Percentiles rank a stretch among this genome's conserved stretches.
These are phyloP conservation scores for Tetragonia tetragonoides DNA, from an alignment of 148 eudicot species.

Conservation along the genomic window DNA sequence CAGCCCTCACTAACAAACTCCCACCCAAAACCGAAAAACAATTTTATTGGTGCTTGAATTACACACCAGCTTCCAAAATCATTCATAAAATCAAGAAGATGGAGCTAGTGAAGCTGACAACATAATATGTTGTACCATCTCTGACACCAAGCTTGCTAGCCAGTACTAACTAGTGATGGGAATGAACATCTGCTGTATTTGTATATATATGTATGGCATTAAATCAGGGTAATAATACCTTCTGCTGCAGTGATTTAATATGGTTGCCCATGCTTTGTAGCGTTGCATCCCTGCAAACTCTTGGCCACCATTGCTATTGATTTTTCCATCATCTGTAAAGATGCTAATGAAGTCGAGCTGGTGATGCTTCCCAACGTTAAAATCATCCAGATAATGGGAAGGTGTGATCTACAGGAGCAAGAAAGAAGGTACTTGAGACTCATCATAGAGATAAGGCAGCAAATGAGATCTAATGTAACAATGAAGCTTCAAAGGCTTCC, in stretches of 20 bases:
- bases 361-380: constrained; percentile 90
- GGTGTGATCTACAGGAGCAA: constrained; percentile 78
- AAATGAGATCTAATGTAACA: background rate
- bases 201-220: background rate
- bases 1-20: no score
- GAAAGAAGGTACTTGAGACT: background rate
- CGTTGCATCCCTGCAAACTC: constrained; percentile 82
- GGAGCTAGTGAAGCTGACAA: background rate
- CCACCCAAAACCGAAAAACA: no score
- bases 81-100: background rate
- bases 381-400: constrained; percentile 96
- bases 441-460: background rate
- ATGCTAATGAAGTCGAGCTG: constrained; percentile 76
- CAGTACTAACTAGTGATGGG: background rate
- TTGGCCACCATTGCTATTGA: constrained; percentile 75
- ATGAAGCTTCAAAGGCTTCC: background rate
- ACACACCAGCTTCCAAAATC: background rate
- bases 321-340: constrained; percentile 88
- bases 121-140: background rate
- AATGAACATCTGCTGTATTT: background rate
- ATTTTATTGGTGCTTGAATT: no score
- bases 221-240: constrained; percentile 41
- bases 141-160: background rate
- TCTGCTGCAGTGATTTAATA: constrained; percentile 65
- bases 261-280: constrained; percentile 68